These are phyloP conservation scores for Parmales sp. DNA, from an alignment of 108 stramenopile species.

Conservation along the genomic window DNA sequence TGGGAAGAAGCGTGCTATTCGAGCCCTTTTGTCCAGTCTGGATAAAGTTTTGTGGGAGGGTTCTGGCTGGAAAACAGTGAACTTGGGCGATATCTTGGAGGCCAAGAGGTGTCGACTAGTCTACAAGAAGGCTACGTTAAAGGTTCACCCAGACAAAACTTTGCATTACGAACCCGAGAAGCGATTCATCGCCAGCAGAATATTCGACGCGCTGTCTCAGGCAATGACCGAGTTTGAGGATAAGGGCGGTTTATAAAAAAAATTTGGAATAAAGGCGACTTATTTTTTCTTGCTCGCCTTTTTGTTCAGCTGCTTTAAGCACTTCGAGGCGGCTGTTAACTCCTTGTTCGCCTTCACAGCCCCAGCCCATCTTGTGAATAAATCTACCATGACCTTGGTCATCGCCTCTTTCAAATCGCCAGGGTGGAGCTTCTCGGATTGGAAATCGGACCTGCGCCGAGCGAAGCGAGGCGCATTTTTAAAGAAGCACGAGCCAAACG, in stretches of 20 bases:
- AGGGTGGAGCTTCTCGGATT: slow-evolving; percentile 76
- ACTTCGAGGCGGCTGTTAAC: slow-evolving; percentile 64
- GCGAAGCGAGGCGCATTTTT: no score
- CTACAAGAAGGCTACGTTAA: slow-evolving; percentile 77
- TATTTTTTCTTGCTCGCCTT: slow-evolving; percentile 53
- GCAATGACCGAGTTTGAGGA: slow-evolving; percentile 72
- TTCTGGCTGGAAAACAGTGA: slow-evolving; percentile 77
- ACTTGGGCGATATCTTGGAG: slow-evolving; percentile 83
- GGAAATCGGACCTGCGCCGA: no score
- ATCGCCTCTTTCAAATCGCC: slow-evolving; percentile 85
- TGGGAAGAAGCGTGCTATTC: slow-evolving; percentile 85
- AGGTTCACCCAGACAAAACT: slow-evolving; percentile 94
- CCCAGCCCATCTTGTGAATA: slow-evolving; percentile 69
- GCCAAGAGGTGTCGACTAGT: slow-evolving; percentile 70
- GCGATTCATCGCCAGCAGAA: slow-evolving; percentile 80
- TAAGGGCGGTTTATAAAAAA: not conserved
- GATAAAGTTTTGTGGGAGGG: slow-evolving; percentile 86
- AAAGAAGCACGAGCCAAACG: no score
- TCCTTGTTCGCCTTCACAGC: slow-evolving; percentile 72
- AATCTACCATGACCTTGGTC: slow-evolving; percentile 57
- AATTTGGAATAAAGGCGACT: not conserved
- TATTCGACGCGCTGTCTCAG: slow-evolving; percentile 83
- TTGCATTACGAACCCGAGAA: slow-evolving; percentile 68
- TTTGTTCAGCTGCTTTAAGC: slow-evolving; percentile 75
- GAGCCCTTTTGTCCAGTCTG: slow-evolving; percentile 86